Base-by-base conservation (phyloP, 1,284 basidiomycete genomes). In the Heterobasidion parviporum region DNA sequence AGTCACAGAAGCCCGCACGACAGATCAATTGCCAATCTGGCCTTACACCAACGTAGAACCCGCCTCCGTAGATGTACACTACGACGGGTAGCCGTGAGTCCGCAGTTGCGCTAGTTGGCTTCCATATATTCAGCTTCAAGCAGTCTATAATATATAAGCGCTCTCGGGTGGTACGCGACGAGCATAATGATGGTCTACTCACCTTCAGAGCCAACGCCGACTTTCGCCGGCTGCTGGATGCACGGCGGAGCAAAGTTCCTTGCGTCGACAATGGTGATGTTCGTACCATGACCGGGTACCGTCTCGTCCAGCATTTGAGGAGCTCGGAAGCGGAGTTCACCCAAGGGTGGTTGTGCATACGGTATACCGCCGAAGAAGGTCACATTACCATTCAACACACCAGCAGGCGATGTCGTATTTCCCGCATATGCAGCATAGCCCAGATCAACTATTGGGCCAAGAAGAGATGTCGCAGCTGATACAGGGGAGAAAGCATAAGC, bases 341-440 rank as follows among this genome's bases (percentile, higher is more conserved):
- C 80, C n/a, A 81, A 53, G 1, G 81, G 81, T 26, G 80, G 75
- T 58, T 82, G 75, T 20, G 78, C 80, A 61, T 80, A 81, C 0
- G 77, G 80, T 56, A 82, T 72, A 1, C 77, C 78, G 16, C 80
- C 68, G 60, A 72, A 78, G 61, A 76, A 77, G 6, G 70, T 65
- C 6, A 77, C 74, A 16, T 71, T 63, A 1, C 69, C 67, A 48
- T 70, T 66, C 3, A 50, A 49, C 15, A 67, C 53, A 9, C 74
- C 75, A 9, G 70, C 59, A 7, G 75, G 73, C 7, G 73, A 67
- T 0, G 74, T 74, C 4, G 68, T 62, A 53, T 76, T 77, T 20
- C 75, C 74, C 6, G 69, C 69, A 58, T 68, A 81, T 54, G 70
- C 72, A 1, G 77, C 76, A 59, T 81, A 80, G 34, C 78, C 78